Base-by-base conservation (phyloP, 2,329 filamentous ascomycete genomes). In the Fusarium sp. region DNA sequence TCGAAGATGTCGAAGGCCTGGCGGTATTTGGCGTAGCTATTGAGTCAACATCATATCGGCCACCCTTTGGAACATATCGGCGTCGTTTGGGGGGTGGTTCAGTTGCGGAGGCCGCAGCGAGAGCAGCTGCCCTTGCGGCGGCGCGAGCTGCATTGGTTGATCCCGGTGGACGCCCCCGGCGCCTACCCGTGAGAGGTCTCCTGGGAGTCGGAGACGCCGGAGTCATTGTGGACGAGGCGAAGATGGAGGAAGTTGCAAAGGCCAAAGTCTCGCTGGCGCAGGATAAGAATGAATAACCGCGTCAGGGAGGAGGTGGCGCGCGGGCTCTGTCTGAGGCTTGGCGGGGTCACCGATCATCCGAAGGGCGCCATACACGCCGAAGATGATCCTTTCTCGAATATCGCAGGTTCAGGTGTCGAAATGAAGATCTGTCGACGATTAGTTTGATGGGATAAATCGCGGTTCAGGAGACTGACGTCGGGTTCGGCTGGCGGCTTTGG, bases 51-150 rank as follows among this genome's bases (percentile, higher is more conserved):
- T 96, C 9, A 15, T 46, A 53, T 26, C 50, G 43, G 21, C 40
- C 20, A 30, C 40, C 40, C 45, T 15, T 30, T 32, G 95, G 93
- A 46, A 96, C 87, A 80, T 97, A 97, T 78, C 88, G 86, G 70
- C 89, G 85, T 75, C 87, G 88, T 80, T 93, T 94, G 1, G 83
- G 83, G 14, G 90, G 89, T 24, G 89, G 89, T 69, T 91, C 89
- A 46, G 83, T 82, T 40, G 78, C 73, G 44, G 74, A 65, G 19
- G 73, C 76, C 19, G 74, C 72, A 24, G 75, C 73, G 38, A 74
- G 66, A 28, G 76, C 76, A 17, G 75, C 78, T 49, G 77, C 76
- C 60, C 80, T 76, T 38, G 78, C 78, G 23, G 78, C 78, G 66
- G 78, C 78, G 66, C 79, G 77, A 54, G 77, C 77, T 36, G 80